Percentiles rank a stretch among this genome's conserved stretches.
phyloP scores from a whole-genome alignment of 768 basidiomycete species.

The Tricholoma terreum region DNA sequence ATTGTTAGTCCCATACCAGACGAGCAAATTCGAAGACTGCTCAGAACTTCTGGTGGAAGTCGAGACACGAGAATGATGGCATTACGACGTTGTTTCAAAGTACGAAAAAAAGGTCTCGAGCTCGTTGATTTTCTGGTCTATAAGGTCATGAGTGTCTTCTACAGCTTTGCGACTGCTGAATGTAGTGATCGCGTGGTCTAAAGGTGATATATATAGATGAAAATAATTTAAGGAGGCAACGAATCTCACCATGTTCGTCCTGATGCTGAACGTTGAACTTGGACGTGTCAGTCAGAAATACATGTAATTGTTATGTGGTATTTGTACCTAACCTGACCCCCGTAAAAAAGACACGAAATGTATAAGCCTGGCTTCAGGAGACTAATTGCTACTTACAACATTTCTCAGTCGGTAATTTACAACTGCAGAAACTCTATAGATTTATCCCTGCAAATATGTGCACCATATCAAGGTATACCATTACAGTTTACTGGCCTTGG shows the following conservation, averaged over 20 bases:
- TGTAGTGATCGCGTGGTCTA: not conserved
- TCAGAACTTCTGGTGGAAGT: not conserved
- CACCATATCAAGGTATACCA: not conserved
- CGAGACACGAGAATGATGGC: not conserved
- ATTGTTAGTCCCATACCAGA: not conserved
- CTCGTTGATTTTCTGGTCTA: not conserved
- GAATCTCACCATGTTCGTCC: not conserved
- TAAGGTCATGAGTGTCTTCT: not conserved
- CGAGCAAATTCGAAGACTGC: not conserved
- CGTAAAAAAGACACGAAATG: too few species aligned
- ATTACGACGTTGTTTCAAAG: not conserved
- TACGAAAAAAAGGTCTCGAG: not conserved
- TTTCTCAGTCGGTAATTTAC: too few species aligned
- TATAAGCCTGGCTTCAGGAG: too few species aligned
- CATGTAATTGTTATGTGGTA: too few species aligned
- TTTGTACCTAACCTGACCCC: too few species aligned
- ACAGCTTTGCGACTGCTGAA: not conserved
- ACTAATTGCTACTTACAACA: too few species aligned
- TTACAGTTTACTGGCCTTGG: slow-evolving; percentile 24
- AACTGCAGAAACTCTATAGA: too few species aligned
- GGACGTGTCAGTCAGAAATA: too few species aligned
- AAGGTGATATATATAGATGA: not conserved
- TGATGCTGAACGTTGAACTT: too few species aligned
- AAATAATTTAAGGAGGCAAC: not conserved
- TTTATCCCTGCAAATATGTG: not conserved